Evolutionary conservation across 176 grass and related monocot genomes (phyloP).

Genomic region (Triticum urartu): DNA sequence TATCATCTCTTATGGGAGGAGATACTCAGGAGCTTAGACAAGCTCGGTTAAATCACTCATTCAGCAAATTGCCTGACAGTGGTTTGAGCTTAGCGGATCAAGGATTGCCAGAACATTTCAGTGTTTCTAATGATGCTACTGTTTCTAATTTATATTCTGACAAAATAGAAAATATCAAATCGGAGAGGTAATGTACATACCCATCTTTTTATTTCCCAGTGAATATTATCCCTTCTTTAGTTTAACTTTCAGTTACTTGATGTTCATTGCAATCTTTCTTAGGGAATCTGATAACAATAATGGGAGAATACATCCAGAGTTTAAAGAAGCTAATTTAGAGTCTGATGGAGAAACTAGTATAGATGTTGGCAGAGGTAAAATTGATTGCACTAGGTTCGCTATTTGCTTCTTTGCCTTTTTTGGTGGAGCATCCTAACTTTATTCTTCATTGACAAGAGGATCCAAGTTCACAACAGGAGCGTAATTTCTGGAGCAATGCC

Average conservation of each 20-base stretch:
- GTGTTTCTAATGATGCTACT: slow-evolving; percentile 22
- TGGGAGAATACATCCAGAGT: slow-evolving; percentile 21
- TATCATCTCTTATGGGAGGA: slow-evolving; percentile 64
- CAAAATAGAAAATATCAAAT: slow-evolving; percentile 39
- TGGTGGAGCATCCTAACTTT: not conserved
- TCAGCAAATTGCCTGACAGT: not conserved
- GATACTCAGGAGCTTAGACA: slow-evolving; percentile 35
- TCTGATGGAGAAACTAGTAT: slow-evolving; percentile 28
- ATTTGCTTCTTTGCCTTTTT: not conserved
- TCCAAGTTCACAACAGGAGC: slow-evolving; percentile 47
- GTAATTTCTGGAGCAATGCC: slow-evolving; percentile 49
- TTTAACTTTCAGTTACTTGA: not conserved
- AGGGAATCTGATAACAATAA: slow-evolving; percentile 38
- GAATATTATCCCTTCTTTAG: slow-evolving; percentile 9
- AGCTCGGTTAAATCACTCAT: slow-evolving; percentile 28
- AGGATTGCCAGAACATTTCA: slow-evolving; percentile 26
- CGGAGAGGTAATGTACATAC: slow-evolving; percentile 41
- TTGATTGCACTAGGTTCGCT: not conserved
- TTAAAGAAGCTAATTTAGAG: slow-evolving; percentile 25
- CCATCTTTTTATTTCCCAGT: slow-evolving; percentile 3
- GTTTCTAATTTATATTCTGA: slow-evolving; percentile 36
- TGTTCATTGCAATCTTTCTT: slow-evolving; percentile 21
- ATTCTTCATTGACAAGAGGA: slow-evolving; percentile 35
- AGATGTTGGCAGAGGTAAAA: slow-evolving; percentile 32
- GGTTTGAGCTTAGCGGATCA: slow-evolving; percentile 31